phyloP scores from a whole-genome alignment of 2,329 filamentous ascomycete genomes.

The Madurella mycetomatis region DNA sequence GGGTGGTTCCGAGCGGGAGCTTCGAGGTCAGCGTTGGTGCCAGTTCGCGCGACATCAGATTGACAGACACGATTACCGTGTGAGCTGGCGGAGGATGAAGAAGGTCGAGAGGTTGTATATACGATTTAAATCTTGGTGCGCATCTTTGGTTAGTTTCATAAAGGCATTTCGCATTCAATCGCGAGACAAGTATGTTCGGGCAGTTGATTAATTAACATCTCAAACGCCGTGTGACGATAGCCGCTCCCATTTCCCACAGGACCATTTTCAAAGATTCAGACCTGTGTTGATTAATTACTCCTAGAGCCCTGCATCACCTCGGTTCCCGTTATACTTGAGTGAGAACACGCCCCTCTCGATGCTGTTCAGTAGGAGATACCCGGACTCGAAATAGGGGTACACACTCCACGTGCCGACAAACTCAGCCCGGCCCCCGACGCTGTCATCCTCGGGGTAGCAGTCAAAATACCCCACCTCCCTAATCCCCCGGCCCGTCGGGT shows the following conservation, averaged over 20 bases:
- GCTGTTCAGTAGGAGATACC: constrained; percentile 47
- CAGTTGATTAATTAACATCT: no score
- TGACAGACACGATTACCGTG: constrained; percentile 32
- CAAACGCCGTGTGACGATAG: no score
- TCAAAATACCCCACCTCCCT: constrained; percentile 48
- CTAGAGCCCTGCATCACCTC: neutral
- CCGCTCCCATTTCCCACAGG: no score
- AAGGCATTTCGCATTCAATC: no score
- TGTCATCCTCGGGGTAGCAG: constrained; percentile 47
- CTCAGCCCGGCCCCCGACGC: constrained; percentile 34
- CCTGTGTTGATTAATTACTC: no score
- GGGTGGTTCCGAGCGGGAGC: constrained; percentile 47
- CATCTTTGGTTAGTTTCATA: no score
- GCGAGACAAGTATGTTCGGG: no score
- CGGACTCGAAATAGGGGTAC: constrained; percentile 46
- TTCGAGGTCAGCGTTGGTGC: constrained; percentile 42
- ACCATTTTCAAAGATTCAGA: no score
- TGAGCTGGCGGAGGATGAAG: neutral
- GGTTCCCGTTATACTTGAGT: constrained; percentile 34
- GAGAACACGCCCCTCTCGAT: constrained; percentile 49
- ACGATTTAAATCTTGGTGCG: no score
- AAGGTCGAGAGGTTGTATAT: no score
- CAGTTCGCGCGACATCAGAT: constrained; percentile 43
- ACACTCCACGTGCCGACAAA: constrained; percentile 45
- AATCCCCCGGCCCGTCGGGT: constrained; percentile 41